Evolutionary conservation across 2,329 filamentous ascomycete genomes (phyloP).

Genomic region (Monosporascus sp.): DNA sequence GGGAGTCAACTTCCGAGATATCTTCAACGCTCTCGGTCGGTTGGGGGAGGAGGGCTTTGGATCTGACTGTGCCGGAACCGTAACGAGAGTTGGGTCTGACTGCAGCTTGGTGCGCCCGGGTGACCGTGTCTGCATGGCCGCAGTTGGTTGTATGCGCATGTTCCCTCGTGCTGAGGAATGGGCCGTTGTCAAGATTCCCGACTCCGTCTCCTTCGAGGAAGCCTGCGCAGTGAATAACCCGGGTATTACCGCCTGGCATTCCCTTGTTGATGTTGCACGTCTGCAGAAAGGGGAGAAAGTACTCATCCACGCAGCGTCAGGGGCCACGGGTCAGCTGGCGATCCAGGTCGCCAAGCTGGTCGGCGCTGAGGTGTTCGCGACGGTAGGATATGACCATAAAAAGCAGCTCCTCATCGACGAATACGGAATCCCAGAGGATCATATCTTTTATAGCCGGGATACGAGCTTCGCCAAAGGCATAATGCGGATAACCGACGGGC

Average conservation of each 20-base stretch:
- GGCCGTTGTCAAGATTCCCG: background rate
- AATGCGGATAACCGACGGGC: background rate
- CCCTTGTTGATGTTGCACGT: background rate
- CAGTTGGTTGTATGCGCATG: background rate
- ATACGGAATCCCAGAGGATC: background rate
- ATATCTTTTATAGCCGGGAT: constrained; percentile 9
- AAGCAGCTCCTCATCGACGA: background rate
- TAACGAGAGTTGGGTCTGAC: background rate
- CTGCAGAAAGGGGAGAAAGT: constrained; percentile 1
- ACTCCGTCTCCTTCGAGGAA: background rate
- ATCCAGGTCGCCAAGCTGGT: constrained; percentile 3
- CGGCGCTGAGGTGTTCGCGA: constrained; percentile 7
- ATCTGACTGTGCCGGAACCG: background rate
- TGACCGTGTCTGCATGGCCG: background rate
- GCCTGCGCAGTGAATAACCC: background rate
- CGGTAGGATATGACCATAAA: constrained; percentile 3
- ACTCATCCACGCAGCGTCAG: constrained; percentile 5
- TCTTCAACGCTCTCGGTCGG: background rate
- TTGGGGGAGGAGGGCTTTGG: background rate
- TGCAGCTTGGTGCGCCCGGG: background rate
- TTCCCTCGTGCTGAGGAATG: background rate
- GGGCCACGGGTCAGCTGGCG: constrained; percentile 5
- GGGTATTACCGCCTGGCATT: background rate
- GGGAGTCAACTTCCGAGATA: background rate
- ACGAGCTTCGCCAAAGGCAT: background rate